A percentile compares a stretch with the other conserved stretches of the same genome.
phyloP scores from a whole-genome alignment of 1,284 basidiomycete species.

The Hypsizygus ulmarius region DNA sequence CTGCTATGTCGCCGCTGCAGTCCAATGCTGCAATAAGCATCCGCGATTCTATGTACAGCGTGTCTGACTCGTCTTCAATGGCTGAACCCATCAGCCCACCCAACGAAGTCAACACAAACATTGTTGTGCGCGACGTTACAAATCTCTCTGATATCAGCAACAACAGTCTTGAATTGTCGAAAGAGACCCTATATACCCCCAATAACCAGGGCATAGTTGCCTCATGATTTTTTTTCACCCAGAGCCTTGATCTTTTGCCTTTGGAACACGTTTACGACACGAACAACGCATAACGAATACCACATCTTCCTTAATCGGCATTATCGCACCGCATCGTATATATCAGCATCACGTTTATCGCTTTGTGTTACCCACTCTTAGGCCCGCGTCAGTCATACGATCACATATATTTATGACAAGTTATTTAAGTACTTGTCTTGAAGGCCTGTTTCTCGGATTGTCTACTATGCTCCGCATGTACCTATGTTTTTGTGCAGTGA shows the following conservation, averaged over 20 bases:
- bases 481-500: slow-evolving; percentile 1
- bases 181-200: too few relatives aligned
- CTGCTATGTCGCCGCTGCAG: slow-evolving; percentile 30
- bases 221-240: slow-evolving; percentile 3
- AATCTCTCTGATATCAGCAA: slow-evolving; percentile 22
- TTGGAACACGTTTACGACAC: too few relatives aligned
- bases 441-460: too few relatives aligned
- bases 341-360: neutral
- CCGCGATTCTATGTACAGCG: slow-evolving; percentile 43
- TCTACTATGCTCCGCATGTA: neutral
- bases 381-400: neutral
- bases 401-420: neutral
- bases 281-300: too few relatives aligned
- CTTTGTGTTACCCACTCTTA: neutral
- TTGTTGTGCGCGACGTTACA: slow-evolving; percentile 35
- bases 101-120: slow-evolving; percentile 36
- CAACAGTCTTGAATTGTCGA: neutral
- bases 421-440: neutral
- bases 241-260: too few relatives aligned
- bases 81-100: slow-evolving; percentile 56
- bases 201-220: neutral
- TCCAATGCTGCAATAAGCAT: slow-evolving; percentile 29
- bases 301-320: too few relatives aligned
- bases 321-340: neutral
- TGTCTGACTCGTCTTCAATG: slow-evolving; percentile 55